phyloP scores from a whole-genome alignment of 768 basidiomycete species.

The Naganishia onofrii region DNA sequence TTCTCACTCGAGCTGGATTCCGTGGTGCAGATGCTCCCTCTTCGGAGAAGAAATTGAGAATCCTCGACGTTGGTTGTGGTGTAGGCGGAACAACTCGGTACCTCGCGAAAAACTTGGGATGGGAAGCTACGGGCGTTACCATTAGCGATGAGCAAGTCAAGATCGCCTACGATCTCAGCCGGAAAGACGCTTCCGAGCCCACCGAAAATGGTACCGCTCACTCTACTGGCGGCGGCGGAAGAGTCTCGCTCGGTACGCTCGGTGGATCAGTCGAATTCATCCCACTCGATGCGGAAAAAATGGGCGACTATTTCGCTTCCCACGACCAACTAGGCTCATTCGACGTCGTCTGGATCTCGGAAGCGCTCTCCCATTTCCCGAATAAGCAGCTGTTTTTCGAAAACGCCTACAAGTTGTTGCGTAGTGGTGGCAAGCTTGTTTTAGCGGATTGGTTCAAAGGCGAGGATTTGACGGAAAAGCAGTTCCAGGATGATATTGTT shows the following conservation, averaged over 20 bases:
- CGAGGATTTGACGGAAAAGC: constrained; percentile 21
- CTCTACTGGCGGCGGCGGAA: background rate
- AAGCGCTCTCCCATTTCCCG: constrained; percentile 36
- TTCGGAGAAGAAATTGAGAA: constrained; percentile 4
- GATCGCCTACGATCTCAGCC: constrained; percentile 34
- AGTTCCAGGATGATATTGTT: constrained; percentile 29
- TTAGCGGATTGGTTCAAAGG: constrained; percentile 35
- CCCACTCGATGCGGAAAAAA: constrained; percentile 33
- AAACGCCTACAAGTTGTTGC: constrained; percentile 27
- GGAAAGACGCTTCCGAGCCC: constrained; percentile 5
- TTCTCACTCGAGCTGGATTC: constrained; percentile 30
- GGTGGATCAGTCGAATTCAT: constrained; percentile 31
- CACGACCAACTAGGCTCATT: constrained; percentile 20
- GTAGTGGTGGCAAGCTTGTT: constrained; percentile 26
- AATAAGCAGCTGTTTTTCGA: constrained; percentile 34
- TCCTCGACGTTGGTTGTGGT: constrained; percentile 34
- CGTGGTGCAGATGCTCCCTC: background rate
- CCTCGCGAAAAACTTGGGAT: constrained; percentile 31
- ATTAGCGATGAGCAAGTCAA: constrained; percentile 33
- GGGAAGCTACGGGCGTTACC: constrained; percentile 31
- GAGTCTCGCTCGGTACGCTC: background rate
- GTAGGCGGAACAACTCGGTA: constrained; percentile 35
- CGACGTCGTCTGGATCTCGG: constrained; percentile 38
- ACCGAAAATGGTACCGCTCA: background rate
- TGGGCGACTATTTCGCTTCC: constrained; percentile 24